Evolutionary conservation across 2,329 filamentous ascomycete species (phyloP).

Genomic region (Pochonia chlamydosporia): DNA sequence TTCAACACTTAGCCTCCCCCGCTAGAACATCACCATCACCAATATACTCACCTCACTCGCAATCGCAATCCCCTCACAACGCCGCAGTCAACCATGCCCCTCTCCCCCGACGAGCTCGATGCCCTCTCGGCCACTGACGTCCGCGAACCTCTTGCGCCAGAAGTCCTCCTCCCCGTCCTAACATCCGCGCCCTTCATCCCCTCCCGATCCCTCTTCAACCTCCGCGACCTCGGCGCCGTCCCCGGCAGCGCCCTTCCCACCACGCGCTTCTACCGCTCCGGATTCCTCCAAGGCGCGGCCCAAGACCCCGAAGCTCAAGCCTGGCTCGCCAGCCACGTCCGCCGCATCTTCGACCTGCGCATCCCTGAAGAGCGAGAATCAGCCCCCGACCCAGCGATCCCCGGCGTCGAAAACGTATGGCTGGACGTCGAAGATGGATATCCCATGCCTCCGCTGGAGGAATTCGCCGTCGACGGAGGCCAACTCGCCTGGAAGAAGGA

Average conservation of each 20-base stretch:
- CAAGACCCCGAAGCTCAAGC: slow-evolving; percentile 24
- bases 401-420: slow-evolving; percentile 42
- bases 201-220: slow-evolving; percentile 43
- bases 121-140: slow-evolving; percentile 38
- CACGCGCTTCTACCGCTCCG: slow-evolving; percentile 40
- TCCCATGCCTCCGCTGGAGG: slow-evolving; percentile 28
- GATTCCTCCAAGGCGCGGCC: slow-evolving; percentile 30
- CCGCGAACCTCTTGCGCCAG: slow-evolving; percentile 28
- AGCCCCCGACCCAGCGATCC: slow-evolving; percentile 38
- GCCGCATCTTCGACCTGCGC: slow-evolving; percentile 46
- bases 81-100: slow-evolving; percentile 15
- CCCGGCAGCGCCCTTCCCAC: slow-evolving; percentile 34
- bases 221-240: slow-evolving; percentile 43
- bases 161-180: slow-evolving; percentile 30
- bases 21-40: no score
- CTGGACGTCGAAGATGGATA: slow-evolving; percentile 27
- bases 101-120: slow-evolving; percentile 21
- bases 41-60: no score
- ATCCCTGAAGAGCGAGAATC: slow-evolving; percentile 35
- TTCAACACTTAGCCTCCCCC: no score
- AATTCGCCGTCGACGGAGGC: slow-evolving; percentile 40
- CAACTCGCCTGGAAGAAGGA: slow-evolving; percentile 37
- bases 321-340: slow-evolving; percentile 31
- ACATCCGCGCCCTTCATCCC: slow-evolving; percentile 39
- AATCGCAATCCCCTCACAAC: no score